Base-by-base conservation (phyloP, 495 filamentous ascomycete genomes). In the Podospora didyma region DNA sequence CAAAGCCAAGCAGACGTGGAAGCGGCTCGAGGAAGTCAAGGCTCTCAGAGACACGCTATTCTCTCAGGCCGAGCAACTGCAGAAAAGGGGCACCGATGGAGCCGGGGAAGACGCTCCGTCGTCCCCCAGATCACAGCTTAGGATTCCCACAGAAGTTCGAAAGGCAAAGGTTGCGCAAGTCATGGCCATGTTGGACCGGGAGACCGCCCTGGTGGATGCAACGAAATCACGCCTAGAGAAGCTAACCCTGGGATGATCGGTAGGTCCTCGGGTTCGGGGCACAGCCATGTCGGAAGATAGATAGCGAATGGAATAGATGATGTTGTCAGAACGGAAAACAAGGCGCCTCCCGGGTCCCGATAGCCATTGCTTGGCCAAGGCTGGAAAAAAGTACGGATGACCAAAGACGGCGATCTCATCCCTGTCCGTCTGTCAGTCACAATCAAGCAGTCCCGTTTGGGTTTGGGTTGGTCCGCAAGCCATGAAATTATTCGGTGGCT, bases 181-280 rank as follows among this genome's bases (percentile, higher is more conserved):
- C 11, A 87, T 86, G 77, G 73, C 72, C 53, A 76, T 90, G 69
- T 75, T 92, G 59, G 87, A 90, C 41, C 75, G 88, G 68, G 87
- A 92, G 77, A 70, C 76, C 16, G 77, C 75, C 7, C 65, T 83
- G 52, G 76, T 83, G 24, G 78, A 83, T 56, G 80, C 76, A 21
- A 59, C 71, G 14, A 73, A 71, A 51, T 47, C 56, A 19, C 60
- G 69, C 9, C 61, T 72, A n/a, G 69, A 72, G 51, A 64, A 53
- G 39, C 50, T 72, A 20, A 70, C 53, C 39, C 10, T 70, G 60
- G 67, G 64, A 21, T 66, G 61, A 49, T 5, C n/a, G 7, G 12
- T 11, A 39, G 16, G 3, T 19, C 3, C 21, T 54, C n/a, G 16
- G 41, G 22, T 10, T 14, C 47, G 35, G 31, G 51, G 54, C 23